These are phyloP conservation scores for thale cress (Arabidopsis thaliana) DNA, from an alignment of 345 rosid species.

Conservation along the genomic window DNA sequence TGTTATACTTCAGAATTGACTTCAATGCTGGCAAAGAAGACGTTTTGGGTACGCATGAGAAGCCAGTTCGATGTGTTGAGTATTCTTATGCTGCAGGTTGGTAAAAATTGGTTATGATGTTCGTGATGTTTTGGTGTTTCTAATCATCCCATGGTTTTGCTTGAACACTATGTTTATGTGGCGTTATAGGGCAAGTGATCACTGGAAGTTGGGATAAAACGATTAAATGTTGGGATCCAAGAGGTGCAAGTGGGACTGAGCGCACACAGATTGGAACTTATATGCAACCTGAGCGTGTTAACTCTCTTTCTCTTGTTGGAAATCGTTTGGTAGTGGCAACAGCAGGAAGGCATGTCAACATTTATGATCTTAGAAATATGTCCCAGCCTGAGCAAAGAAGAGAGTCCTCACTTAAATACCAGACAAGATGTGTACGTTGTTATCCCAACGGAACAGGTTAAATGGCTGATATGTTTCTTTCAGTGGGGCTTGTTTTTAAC, in stretches of 20 bases:
- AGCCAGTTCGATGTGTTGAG: constrained; percentile 89
- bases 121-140: constrained; percentile 20
- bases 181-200: constrained; percentile 80
- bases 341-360: constrained; percentile 95
- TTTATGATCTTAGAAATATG: constrained; percentile 92
- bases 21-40: constrained; percentile 85
- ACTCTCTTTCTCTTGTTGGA: constrained; percentile 91
- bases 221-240: constrained; percentile 94
- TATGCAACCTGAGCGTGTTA: constrained; percentile 91
- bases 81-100: constrained; percentile 94
- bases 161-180: constrained; percentile 24
- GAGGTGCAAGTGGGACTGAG: constrained; percentile 93
- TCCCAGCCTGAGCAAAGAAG: constrained; percentile 95
- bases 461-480: constrained; percentile 12
- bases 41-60: constrained; percentile 85
- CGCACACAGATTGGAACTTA: constrained; percentile 85
- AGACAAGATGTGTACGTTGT: constrained; percentile 92
- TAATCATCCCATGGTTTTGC: neutral
- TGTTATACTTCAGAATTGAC: constrained; percentile 67
- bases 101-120: constrained; percentile 27
- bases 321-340: constrained; percentile 92
- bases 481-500: neutral
- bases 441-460: constrained; percentile 96
- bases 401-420: constrained; percentile 94
- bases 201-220: constrained; percentile 98